Percentiles rank a stretch among this genome's conserved stretches.
phyloP scores from a whole-genome alignment of 106 monocot species.

The Allium sativum region DNA sequence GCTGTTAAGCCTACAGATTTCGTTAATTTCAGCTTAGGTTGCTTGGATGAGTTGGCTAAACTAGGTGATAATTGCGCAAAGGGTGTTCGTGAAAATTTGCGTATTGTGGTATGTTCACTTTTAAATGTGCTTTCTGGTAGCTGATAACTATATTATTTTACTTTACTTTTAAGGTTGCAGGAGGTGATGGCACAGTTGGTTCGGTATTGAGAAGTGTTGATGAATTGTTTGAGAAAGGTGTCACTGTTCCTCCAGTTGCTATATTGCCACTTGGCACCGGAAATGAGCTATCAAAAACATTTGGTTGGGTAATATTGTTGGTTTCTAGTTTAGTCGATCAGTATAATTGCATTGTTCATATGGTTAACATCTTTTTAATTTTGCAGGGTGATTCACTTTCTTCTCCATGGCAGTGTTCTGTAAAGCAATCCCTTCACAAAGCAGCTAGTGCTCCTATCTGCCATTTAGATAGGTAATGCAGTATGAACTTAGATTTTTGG shows the following conservation, averaged over 20 bases:
- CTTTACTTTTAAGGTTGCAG: slow-evolving; percentile 67
- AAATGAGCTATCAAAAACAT: slow-evolving; percentile 91
- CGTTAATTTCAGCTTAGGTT: slow-evolving; percentile 63
- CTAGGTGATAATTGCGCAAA: slow-evolving; percentile 64
- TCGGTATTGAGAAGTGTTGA: slow-evolving; percentile 82
- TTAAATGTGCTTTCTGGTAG: background rate
- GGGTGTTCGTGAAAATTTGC: slow-evolving; percentile 57
- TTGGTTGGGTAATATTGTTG: slow-evolving; percentile 75
- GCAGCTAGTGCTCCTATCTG: slow-evolving; percentile 46
- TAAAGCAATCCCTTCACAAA: slow-evolving; percentile 52
- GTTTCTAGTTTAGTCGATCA: background rate
- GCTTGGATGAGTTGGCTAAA: slow-evolving; percentile 76
- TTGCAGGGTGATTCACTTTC: slow-evolving; percentile 90
- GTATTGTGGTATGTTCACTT: slow-evolving; percentile 60
- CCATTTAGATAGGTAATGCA: slow-evolving; percentile 68
- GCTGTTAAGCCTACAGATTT: slow-evolving; percentile 68
- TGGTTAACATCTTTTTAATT: background rate
- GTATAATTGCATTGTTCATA: background rate
- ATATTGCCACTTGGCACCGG: slow-evolving; percentile 98
- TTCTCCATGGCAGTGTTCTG: slow-evolving; percentile 76
- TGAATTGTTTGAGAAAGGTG: slow-evolving; percentile 55
- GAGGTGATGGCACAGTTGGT: slow-evolving; percentile 98
- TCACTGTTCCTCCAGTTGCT: slow-evolving; percentile 79
- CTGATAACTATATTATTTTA: background rate
- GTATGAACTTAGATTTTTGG: too few species aligned